A percentile compares a stretch with the other conserved stretches of the same genome.
Evolutionary conservation across 1,284 basidiomycete species (phyloP).

Genomic region (Sanghuangporus baumii): DNA sequence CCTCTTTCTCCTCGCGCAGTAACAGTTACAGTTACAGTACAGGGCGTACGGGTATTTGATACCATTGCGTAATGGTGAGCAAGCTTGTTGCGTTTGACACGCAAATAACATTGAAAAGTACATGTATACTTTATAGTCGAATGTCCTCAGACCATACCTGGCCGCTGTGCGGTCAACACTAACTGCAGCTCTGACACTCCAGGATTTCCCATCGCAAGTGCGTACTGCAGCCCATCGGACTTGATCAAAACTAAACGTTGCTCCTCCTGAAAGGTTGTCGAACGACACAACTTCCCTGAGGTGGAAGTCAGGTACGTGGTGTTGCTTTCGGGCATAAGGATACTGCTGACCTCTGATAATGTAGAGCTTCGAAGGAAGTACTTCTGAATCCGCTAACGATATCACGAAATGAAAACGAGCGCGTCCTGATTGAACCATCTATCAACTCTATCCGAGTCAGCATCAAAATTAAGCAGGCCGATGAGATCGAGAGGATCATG

Average conservation of each 20-base stretch:
- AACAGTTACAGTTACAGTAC: background rate
- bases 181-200: slow-evolving; percentile 94
- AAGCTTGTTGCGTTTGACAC: no score
- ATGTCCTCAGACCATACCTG: slow-evolving; percentile 89
- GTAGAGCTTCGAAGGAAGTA: slow-evolving; percentile 87
- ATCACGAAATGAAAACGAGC: slow-evolving; percentile 94
- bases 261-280: slow-evolving; percentile 65
- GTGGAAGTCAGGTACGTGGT: slow-evolving; percentile 75
- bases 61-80: slow-evolving; percentile 13
- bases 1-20: background rate
- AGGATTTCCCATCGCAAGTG: slow-evolving; percentile 97
- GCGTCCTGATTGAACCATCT: slow-evolving; percentile 93
- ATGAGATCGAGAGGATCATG: slow-evolving; percentile 96
- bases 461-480: slow-evolving; percentile 99
- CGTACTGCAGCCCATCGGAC: slow-evolving; percentile 16
- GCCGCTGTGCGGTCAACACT: slow-evolving; percentile 93
- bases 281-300: slow-evolving; percentile 95
- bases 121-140: slow-evolving; percentile 43
- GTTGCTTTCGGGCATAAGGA: background rate
- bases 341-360: background rate
- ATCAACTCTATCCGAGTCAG: slow-evolving; percentile 95
- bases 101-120: no score
- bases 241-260: background rate
- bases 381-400: slow-evolving; percentile 90
- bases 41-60: background rate